Evolutionary conservation across 805 yeast genomes (phyloP).

Genomic region (Pichia gijzeniarum): DNA sequence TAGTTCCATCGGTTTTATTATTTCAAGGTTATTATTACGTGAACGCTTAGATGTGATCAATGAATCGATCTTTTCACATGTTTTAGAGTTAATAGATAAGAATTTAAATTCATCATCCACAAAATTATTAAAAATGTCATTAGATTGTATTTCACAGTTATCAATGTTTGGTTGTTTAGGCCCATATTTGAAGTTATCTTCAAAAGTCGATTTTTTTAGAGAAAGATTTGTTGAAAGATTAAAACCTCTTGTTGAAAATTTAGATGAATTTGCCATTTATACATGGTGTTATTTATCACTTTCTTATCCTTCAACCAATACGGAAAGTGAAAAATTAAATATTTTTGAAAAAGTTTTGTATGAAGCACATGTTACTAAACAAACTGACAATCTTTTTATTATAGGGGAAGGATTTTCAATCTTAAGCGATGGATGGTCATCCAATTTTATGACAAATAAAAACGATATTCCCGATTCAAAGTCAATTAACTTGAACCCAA

Average conservation of each 20-base stretch:
- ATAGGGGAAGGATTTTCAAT: conserved; percentile 80
- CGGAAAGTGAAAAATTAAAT: conserved; percentile 9
- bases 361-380: conserved; percentile 58
- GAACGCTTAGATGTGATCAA: conserved; percentile 21
- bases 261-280: conserved; percentile 47
- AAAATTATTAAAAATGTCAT: conserved; percentile 19
- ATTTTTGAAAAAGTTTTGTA: conserved; percentile 40
- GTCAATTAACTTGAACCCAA: conserved; percentile 8
- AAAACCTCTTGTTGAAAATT: conserved; percentile 40
- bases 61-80: conserved; percentile 3
- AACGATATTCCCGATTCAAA: conserved; percentile 57
- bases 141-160: conserved; percentile 39
- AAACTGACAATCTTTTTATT: conserved; percentile 67
- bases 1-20: conserved; percentile 37
- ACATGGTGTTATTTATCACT: conserved; percentile 53
- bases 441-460: conserved; percentile 44
- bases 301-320: conserved; percentile 15
- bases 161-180: conserved; percentile 42
- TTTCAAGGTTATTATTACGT: conserved; percentile 40
- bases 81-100: conserved; percentile 21
- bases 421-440: conserved; percentile 69
- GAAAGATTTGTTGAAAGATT: conserved; percentile 25
- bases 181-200: conserved; percentile 22
- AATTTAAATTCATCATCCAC: conserved; percentile 18
- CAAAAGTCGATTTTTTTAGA: conserved; percentile 19